Conservation (phyloP, 768 basidiomycete genomes). For the Termitomyces sp. region DNA sequence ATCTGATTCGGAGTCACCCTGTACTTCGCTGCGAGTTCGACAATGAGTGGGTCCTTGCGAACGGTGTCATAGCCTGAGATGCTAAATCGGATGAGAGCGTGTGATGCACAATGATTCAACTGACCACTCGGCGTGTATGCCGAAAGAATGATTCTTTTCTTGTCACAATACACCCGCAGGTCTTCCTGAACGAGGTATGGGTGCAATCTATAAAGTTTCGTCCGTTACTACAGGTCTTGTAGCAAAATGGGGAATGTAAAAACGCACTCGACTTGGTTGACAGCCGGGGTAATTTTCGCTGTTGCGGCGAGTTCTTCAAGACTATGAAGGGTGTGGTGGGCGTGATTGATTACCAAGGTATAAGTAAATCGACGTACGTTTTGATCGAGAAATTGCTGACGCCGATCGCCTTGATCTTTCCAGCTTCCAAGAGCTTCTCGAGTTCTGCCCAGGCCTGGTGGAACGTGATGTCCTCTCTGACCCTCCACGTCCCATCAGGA, state of each 20-base stretch:
- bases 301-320: slow-evolving; percentile 37
- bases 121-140: slow-evolving; percentile 49
- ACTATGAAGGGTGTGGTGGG: slow-evolving; percentile 15
- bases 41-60: slow-evolving; percentile 41
- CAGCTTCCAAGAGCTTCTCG: slow-evolving; percentile 44
- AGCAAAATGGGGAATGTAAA: background rate
- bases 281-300: slow-evolving; percentile 40
- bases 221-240: background rate
- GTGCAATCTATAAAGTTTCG: slow-evolving; percentile 30
- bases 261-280: slow-evolving; percentile 45
- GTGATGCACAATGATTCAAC: background rate
- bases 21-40: slow-evolving; percentile 44
- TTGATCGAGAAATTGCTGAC: slow-evolving; percentile 61
- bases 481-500: slow-evolving; percentile 30
- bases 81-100: background rate
- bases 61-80: slow-evolving; percentile 37
- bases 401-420: slow-evolving; percentile 48
- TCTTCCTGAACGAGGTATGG: slow-evolving; percentile 49
- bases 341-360: too few species aligned
- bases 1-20: slow-evolving; percentile 43
- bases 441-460: slow-evolving; percentile 47
- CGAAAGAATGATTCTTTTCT: slow-evolving; percentile 45
- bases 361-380: slow-evolving; percentile 44
- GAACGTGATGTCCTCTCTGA: slow-evolving; percentile 28
- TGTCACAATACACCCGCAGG: slow-evolving; percentile 40